Evolutionary conservation across 129 eudicot genomes (phyloP).

Genomic region (Oenanthe sinensis): DNA sequence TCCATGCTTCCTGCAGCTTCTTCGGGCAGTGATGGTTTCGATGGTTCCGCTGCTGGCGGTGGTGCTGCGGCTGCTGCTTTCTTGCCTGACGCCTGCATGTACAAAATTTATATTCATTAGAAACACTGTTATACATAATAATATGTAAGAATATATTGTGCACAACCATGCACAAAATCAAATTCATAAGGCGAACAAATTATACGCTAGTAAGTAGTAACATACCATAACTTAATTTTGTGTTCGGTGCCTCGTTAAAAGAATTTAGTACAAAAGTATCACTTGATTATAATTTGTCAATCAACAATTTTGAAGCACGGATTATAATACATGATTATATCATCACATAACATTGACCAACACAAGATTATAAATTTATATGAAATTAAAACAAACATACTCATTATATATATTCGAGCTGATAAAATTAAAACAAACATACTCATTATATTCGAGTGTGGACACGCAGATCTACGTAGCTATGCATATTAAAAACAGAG

Average conservation of each 20-base stretch:
- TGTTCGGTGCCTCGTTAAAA: too few species aligned
- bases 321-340: too few species aligned
- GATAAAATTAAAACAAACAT: background rate
- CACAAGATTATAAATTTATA: too few species aligned
- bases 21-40: background rate
- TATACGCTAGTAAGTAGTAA: too few species aligned
- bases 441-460: background rate
- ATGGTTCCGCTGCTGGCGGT: background rate
- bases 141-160: too few species aligned
- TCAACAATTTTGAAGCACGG: background rate
- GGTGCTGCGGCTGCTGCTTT: background rate
- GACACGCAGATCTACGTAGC: background rate
- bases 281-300: background rate
- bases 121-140: too few species aligned
- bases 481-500: background rate
- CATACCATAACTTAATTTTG: too few species aligned
- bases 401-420: too few species aligned
- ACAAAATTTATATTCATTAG: background rate
- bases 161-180: too few species aligned
- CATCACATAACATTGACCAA: too few species aligned
- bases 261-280: background rate
- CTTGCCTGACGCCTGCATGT: background rate
- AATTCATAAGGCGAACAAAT: too few species aligned
- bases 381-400: too few species aligned
- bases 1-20: background rate